Evolutionary conservation across 176 grass and related monocot genomes (phyloP), one percentile per base, ranked within the genome.

Genomic region (Lolium perenne): DNA sequence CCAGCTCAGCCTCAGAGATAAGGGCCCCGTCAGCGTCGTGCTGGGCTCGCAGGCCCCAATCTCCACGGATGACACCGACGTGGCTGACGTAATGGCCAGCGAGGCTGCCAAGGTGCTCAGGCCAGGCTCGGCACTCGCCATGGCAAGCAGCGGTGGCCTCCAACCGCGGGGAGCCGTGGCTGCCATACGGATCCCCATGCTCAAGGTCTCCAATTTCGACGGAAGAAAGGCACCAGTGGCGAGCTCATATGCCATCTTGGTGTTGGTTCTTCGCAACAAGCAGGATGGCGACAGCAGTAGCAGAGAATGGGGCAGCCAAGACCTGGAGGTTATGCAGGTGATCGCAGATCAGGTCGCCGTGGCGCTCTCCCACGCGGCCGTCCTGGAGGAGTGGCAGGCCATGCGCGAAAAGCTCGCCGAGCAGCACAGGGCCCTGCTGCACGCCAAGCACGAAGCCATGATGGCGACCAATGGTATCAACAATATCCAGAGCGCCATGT

Each of bases 341-440:
- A 78, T 94, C 5, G 84, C 87, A n/a, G 84, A 92, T n/a, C 93
- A 92, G 84, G 90, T 92, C 21, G 79, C 87, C 18, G 74, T 90
- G 1, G 84, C 79, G 84, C 87, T 92, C 6, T 89, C 90, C 7
- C 90, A 92, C 54, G 90, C 90, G 14, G 77, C 90, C 16, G 51
- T 74, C 8, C 76, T 90, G 12, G 91, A 92, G 70, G 91, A 87
- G 35, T 90, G 57, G 8, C 74, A 80, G 58, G 29, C 70, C 74
- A 84, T 87, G 66, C 73, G 76, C 18, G 40, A 75, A 41, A 76
- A 23, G 62, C 71, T 92, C 8, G 26, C 67, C 29, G 80, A 92
- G 69, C 80, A 87, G 85, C 81, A 87, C 68, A 60, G 87, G 38
- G 79, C 59, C 21, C 88, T 97, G 82, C 22, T 92, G 20, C 87